phyloP scores from a whole-genome alignment of 495 filamentous ascomycete species.

The Penicillium bialowiezense region DNA sequence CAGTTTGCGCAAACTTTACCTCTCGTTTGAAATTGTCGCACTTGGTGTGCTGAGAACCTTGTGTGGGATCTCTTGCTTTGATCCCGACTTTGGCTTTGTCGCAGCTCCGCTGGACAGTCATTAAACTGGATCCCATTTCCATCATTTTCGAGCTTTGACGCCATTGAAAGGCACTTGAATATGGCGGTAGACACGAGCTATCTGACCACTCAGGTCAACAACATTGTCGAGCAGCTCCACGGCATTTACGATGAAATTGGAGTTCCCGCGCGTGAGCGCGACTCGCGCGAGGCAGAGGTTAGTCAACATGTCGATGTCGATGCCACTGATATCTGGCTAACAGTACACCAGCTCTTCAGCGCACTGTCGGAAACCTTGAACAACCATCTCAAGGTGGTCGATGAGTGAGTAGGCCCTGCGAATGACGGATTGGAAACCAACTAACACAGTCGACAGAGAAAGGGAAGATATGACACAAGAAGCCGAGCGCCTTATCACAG shows the following conservation, averaged over 20 bases:
- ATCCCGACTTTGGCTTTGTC: slow-evolving; percentile 17
- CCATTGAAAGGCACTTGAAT: slow-evolving; percentile 6
- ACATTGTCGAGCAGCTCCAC: slow-evolving; percentile 86
- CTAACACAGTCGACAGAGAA: slow-evolving; percentile 52
- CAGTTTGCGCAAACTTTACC: slow-evolving; percentile 14
- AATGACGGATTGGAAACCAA: slow-evolving; percentile 2
- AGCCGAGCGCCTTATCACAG: slow-evolving; percentile 77
- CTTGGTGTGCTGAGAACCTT: slow-evolving; percentile 18
- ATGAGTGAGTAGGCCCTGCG: slow-evolving; percentile 49
- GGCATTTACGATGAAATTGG: slow-evolving; percentile 96
- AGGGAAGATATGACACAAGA: slow-evolving; percentile 85
- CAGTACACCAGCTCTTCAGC: slow-evolving; percentile 64
- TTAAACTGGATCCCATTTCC: slow-evolving; percentile 16
- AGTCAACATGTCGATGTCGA: slow-evolving; percentile 20
- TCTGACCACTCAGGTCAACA: slow-evolving; percentile 88
- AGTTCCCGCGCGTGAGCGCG: slow-evolving; percentile 83
- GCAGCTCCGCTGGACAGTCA: slow-evolving; percentile 16
- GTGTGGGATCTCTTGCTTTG: slow-evolving; percentile 21
- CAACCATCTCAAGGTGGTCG: slow-evolving; percentile 75
- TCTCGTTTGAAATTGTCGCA: slow-evolving; percentile 21
- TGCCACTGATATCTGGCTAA: slow-evolving; percentile 3
- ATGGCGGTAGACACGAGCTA: slow-evolving; percentile 88
- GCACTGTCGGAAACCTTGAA: slow-evolving; percentile 84
- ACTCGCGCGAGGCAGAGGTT: slow-evolving; percentile 84
- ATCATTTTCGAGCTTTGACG: slow-evolving; percentile 3